phyloP scores from a whole-genome alignment of 805 yeast genomes.

The Wickerhamiella vanderwaltii region DNA sequence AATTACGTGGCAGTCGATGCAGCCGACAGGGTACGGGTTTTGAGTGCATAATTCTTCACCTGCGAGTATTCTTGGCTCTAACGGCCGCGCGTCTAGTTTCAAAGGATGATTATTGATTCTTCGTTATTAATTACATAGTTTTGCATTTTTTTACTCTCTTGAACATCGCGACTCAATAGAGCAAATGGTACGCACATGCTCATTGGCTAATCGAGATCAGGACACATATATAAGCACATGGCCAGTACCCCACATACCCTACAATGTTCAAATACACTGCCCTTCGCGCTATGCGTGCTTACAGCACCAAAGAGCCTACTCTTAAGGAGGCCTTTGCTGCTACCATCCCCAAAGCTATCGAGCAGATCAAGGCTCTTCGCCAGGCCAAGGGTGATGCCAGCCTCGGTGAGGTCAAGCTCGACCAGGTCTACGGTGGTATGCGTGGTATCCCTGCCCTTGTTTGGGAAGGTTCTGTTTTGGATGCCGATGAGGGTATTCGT shows the following conservation, averaged over 20 bases:
- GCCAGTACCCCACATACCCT: slow-evolving; percentile 5
- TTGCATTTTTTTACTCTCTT: too few species aligned
- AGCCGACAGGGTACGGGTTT: too few species aligned
- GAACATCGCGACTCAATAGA: too few species aligned
- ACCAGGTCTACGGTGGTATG: slow-evolving; percentile 87
- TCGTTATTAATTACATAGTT: too few species aligned
- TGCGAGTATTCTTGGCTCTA: too few species aligned
- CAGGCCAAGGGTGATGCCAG: slow-evolving; percentile 73
- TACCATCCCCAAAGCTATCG: slow-evolving; percentile 81
- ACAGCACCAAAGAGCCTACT: slow-evolving; percentile 31
- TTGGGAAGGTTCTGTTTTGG: slow-evolving; percentile 82
- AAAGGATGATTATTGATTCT: too few species aligned
- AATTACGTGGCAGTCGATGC: too few species aligned
- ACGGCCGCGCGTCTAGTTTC: too few species aligned
- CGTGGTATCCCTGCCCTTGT: slow-evolving; percentile 76
- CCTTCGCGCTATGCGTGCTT: slow-evolving; percentile 13
- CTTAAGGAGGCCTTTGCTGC: slow-evolving; percentile 91
- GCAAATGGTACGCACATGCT: too few species aligned
- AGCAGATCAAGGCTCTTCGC: slow-evolving; percentile 79
- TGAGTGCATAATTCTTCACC: too few species aligned
- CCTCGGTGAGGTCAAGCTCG: slow-evolving; percentile 62
- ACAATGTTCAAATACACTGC: slow-evolving; percentile 8
- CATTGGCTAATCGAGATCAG: slow-evolving; percentile 2
- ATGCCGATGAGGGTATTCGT: slow-evolving; percentile 75
- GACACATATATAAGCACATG: slow-evolving; percentile 9